phyloP scores from a whole-genome alignment of 768 basidiomycete species.

The Vishniacozyma victoriae region DNA sequence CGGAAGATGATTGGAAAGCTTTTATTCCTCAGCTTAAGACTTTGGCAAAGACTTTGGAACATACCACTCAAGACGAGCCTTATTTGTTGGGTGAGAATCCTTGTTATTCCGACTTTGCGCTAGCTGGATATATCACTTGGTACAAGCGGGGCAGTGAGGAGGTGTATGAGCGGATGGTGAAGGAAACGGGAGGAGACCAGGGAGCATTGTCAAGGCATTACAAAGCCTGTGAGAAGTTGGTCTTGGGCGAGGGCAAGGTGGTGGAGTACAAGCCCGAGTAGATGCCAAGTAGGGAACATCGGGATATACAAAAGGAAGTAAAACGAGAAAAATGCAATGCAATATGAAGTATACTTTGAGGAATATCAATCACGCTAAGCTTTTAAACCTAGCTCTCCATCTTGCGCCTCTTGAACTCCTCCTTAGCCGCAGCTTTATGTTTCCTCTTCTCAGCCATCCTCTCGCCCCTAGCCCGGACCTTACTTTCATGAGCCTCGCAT shows the following conservation, averaged over 20 bases:
- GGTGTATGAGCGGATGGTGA: not conserved
- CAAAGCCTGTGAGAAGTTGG: not conserved
- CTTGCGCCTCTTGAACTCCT: no score
- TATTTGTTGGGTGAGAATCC: not conserved
- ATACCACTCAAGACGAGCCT: not conserved
- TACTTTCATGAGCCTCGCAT: conserved; percentile 47
- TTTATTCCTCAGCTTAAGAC: not conserved
- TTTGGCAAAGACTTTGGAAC: not conserved
- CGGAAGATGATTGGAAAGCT: not conserved
- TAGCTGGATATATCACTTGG: not conserved
- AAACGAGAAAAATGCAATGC: no score
- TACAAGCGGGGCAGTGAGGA: not conserved
- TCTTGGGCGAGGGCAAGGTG: not conserved
- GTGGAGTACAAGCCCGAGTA: no score
- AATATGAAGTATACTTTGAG: no score
- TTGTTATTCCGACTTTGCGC: not conserved
- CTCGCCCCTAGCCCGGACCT: conserved; percentile 38
- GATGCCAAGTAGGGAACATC: no score
- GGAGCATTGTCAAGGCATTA: not conserved
- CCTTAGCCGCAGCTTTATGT: no score
- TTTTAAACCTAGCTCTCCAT: no score
- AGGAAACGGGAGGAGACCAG: no score
- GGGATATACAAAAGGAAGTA: no score
- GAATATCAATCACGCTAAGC: no score
- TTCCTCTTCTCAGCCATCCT: conserved; percentile 32